A percentile compares a stretch with the other conserved stretches of the same genome.
phyloP scores from a whole-genome alignment of 306 rosid genomes.

The Quercus rubra region DNA sequence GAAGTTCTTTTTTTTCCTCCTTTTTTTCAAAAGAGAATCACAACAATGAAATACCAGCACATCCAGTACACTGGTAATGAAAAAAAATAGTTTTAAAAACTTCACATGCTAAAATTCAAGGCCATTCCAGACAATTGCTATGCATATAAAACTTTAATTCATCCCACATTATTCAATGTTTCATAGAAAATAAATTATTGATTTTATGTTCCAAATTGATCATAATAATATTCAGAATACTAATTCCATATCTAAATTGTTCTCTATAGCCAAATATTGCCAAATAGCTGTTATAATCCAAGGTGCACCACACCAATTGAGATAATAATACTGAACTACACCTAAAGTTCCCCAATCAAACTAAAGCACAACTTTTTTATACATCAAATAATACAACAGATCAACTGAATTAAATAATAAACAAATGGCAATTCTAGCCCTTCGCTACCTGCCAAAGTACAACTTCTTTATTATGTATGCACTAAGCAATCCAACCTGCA shows the following conservation, averaged over 20 bases:
- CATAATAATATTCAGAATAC: not conserved
- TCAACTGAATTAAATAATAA: not conserved
- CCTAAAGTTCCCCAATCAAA: not conserved
- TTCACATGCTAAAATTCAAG: not conserved
- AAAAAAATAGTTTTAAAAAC: not conserved
- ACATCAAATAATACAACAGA: not conserved
- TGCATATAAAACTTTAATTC: not conserved
- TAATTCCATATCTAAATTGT: not conserved
- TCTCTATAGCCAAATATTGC: not conserved
- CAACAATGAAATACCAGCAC: no score
- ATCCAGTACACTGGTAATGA: not conserved
- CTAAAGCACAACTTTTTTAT: not conserved
- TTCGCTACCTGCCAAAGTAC: conserved; percentile 43
- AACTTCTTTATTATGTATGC: conserved; percentile 49
- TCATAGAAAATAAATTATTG: not conserved
- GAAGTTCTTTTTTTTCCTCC: not conserved
- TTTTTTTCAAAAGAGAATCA: not conserved
- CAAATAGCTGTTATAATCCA: not conserved
- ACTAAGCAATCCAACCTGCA: conserved; percentile 54
- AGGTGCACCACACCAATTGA: not conserved
- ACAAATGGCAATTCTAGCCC: not conserved
- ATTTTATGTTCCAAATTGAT: not conserved
- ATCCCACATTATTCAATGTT: not conserved
- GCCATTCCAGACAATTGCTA: not conserved
- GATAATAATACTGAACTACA: not conserved